Evolutionary conservation across 78 protist species (phyloP), one percentile per base, ranked within the genome.

Genomic region (Chrysochromulina tobinii): DNA sequence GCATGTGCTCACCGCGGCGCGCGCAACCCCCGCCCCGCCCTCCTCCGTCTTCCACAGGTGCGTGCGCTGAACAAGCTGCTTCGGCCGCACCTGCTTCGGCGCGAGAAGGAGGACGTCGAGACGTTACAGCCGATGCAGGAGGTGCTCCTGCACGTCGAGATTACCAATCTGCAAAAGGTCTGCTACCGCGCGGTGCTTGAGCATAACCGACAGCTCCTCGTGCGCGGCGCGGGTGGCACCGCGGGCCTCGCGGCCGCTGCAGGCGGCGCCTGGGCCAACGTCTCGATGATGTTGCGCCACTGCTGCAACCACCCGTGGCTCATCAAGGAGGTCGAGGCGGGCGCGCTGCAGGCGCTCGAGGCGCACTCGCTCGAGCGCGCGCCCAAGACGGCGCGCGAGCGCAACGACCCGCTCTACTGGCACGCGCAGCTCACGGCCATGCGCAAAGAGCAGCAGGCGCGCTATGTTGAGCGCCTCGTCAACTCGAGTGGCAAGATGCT

Each of bases 121-220:
- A 92, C 77, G 12, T 91, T 99, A 8, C 99, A 97, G 64, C 98
- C 99, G 25, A 98, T 98, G 91, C 96, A 94, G 55, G 98, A 98
- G 93, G 94, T 98, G 66, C 90, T 97, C 64, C 73, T 98, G 15
- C 95, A 94, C 23, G 97, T 96, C 81, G 99, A 96, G 83, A 79
- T 98, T 50, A 96, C 99, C 6, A 51, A 89, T 18, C 81, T 96
- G 11, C 99, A 99, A 89, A 96, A 96, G 92, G 81, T 89, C 67
- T 98, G 91, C 89, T 98, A 98, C 96, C 95, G 97, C n/a, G 99
- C 99, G 38, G 89, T 97, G 81, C 90, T 94, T 69, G 98, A 96
- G 86, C 81, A 81, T 54, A 98, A 98, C 89, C 4, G 9, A 12
- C 68, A 57, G 68, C 55, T 85, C 8, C 21, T 85, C n/a, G 38